Percentiles rank a stretch among this genome's conserved stretches.
phyloP scores from a whole-genome alignment of 306 rosid species.

The Rosa persica region DNA sequence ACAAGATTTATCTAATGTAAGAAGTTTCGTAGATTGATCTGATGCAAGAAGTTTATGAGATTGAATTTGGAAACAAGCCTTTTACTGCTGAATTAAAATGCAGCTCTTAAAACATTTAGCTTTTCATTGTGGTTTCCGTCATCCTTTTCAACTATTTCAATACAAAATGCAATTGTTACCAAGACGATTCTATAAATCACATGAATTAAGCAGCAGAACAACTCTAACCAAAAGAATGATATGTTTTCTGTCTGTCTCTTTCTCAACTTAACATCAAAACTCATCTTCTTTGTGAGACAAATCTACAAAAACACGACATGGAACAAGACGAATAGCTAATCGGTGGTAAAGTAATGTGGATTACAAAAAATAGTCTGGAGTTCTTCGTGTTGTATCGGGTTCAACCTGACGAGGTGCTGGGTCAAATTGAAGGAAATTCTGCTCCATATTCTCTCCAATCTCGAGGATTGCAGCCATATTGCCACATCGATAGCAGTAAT shows the following conservation, averaged over 20 bases:
- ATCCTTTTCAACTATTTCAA: slow-evolving; percentile 11
- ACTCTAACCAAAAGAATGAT: slow-evolving; percentile 31
- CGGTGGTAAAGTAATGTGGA: slow-evolving; percentile 20
- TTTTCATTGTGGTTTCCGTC: slow-evolving; percentile 17
- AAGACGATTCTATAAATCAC: slow-evolving; percentile 30
- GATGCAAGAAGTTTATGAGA: background rate
- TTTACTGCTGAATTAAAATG: slow-evolving; percentile 9
- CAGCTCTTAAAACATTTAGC: slow-evolving; percentile 8
- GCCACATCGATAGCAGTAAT: slow-evolving; percentile 54
- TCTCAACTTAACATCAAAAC: slow-evolving; percentile 32
- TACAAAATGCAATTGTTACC: slow-evolving; percentile 17
- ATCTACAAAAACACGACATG: slow-evolving; percentile 36
- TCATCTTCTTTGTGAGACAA: slow-evolving; percentile 32
- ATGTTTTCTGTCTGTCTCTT: slow-evolving; percentile 7
- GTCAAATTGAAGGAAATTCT: slow-evolving; percentile 55
- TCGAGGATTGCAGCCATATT: slow-evolving; percentile 62
- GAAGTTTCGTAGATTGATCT: background rate
- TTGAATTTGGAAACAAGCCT: background rate
- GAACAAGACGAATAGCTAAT: slow-evolving; percentile 34
- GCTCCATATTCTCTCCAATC: slow-evolving; percentile 56
- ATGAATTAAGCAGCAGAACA: slow-evolving; percentile 21
- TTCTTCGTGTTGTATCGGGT: slow-evolving; percentile 48
- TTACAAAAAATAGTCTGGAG: slow-evolving; percentile 60
- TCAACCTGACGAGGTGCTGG: slow-evolving; percentile 58
- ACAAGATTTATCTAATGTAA: background rate